A percentile compares a stretch with the other conserved stretches of the same genome.
These are phyloP conservation scores for Cryptococcus maquisensis DNA, from an alignment of 1,284 basidiomycete species.

Conservation along the genomic window DNA sequence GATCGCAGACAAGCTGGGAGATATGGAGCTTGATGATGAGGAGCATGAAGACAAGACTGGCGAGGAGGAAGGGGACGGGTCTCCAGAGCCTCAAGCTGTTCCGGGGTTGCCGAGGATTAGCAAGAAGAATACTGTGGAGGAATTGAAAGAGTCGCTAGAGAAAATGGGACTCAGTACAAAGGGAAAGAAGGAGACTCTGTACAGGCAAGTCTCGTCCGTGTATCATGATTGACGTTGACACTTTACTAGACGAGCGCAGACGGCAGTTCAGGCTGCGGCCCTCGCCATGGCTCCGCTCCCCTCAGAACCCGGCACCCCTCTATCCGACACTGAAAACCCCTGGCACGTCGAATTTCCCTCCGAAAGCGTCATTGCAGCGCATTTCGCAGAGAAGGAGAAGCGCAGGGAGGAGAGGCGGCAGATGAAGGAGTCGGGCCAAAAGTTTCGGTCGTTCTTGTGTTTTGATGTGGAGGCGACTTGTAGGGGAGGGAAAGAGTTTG, in stretches of 20 bases:
- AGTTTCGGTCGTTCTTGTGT: conserved; percentile 50
- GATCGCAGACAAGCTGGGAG: too few relatives aligned
- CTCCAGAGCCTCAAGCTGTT: not conserved
- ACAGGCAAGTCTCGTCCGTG: conserved; percentile 27
- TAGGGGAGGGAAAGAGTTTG: conserved; percentile 59
- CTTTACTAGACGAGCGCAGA: not conserved
- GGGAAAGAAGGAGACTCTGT: conserved; percentile 48
- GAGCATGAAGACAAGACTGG: not conserved
- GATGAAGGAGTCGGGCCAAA: not conserved
- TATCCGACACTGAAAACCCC: not conserved
- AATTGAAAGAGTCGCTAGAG: conserved; percentile 29
- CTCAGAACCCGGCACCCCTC: not conserved
- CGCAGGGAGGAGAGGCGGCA: not conserved
- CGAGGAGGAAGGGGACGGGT: not conserved
- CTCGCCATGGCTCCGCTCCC: not conserved
- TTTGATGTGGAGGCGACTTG: conserved; percentile 82
- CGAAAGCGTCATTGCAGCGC: not conserved
- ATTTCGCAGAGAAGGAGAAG: not conserved
- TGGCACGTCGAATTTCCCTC: not conserved
- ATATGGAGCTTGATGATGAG: not conserved
- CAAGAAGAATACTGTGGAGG: conserved; percentile 38
- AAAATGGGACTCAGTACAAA: conserved; percentile 35
- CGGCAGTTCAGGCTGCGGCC: not conserved
- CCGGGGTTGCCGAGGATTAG: conserved; percentile 17
- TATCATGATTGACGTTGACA: not conserved